phyloP scores from a whole-genome alignment of 768 basidiomycete genomes.

The Leccinum incarnatum region DNA sequence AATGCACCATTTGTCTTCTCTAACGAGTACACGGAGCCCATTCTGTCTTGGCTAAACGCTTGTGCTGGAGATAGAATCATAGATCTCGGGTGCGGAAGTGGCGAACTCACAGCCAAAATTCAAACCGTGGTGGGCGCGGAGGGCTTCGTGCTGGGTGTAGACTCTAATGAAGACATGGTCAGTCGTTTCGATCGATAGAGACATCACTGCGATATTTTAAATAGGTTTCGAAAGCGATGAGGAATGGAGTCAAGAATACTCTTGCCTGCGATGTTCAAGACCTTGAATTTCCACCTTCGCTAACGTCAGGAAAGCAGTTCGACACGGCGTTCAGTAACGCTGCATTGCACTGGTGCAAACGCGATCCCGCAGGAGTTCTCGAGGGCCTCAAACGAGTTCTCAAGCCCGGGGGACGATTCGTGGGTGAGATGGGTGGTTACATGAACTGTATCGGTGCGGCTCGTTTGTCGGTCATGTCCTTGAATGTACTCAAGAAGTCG shows the following conservation, averaged over 20 bases:
- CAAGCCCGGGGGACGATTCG: constrained; percentile 68
- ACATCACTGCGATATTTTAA: neutral
- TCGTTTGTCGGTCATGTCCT: neutral
- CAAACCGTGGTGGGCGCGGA: constrained; percentile 46
- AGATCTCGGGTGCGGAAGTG: constrained; percentile 83
- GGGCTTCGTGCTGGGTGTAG: constrained; percentile 66
- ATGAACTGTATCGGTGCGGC: constrained; percentile 63
- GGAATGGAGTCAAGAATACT: constrained; percentile 43
- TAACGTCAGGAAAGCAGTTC: constrained; percentile 40
- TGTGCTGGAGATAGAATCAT: constrained; percentile 66
- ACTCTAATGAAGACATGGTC: constrained; percentile 74
- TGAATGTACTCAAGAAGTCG: constrained; percentile 3
- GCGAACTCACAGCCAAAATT: constrained; percentile 66
- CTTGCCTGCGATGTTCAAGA: constrained; percentile 57
- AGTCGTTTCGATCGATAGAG: constrained; percentile 14
- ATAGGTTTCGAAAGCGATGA: constrained; percentile 54
- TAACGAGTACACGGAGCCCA: constrained; percentile 43
- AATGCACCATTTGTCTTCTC: constrained; percentile 71
- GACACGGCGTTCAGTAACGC: constrained; percentile 83
- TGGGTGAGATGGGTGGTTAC: constrained; percentile 76
- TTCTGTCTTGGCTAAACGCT: constrained; percentile 61
- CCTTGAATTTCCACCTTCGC: constrained; percentile 35
- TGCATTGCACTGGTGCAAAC: constrained; percentile 83
- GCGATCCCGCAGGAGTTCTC: constrained; percentile 63
- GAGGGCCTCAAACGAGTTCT: constrained; percentile 56